Percentiles rank a stretch among this genome's conserved stretches.
Evolutionary conservation across 257 asterid species (phyloP).

Genomic region (Leptodermis oblonga): DNA sequence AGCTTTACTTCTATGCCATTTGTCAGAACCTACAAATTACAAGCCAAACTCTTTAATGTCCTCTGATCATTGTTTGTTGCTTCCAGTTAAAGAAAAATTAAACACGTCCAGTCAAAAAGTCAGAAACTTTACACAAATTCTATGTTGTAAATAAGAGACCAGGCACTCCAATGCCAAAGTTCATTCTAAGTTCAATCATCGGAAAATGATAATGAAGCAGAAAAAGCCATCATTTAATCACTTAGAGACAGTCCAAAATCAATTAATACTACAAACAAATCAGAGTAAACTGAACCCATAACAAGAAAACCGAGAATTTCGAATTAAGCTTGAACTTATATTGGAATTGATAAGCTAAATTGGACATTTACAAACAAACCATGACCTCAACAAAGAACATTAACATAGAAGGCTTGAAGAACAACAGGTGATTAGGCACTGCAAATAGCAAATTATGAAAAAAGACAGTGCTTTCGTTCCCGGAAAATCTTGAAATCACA

Average conservation of each 20-base stretch:
- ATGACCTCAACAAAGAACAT: not conserved
- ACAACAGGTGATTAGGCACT: not conserved
- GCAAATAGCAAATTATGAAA: not conserved
- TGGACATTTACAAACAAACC: not conserved
- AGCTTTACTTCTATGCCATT: constrained; percentile 92
- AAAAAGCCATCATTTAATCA: not conserved
- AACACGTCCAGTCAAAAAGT: not conserved
- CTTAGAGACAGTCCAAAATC: not conserved
- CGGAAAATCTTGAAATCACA: too few relatives aligned
- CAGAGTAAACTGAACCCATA: not conserved
- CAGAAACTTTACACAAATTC: not conserved
- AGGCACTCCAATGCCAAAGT: not conserved
- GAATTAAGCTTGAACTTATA: not conserved
- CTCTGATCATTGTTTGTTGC: not conserved
- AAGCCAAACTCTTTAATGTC: not conserved
- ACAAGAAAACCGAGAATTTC: not conserved
- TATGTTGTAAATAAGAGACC: not conserved
- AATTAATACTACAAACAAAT: not conserved
- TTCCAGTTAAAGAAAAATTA: not conserved
- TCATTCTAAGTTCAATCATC: too few relatives aligned
- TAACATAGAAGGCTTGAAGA: not conserved
- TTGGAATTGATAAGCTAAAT: not conserved
- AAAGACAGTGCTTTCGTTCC: too few relatives aligned
- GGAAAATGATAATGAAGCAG: not conserved
- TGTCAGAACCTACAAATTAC: constrained; percentile 58